These are phyloP conservation scores for Geotrichum carabidarum DNA, from an alignment of 1,139 yeast species.

Conservation along the genomic window DNA sequence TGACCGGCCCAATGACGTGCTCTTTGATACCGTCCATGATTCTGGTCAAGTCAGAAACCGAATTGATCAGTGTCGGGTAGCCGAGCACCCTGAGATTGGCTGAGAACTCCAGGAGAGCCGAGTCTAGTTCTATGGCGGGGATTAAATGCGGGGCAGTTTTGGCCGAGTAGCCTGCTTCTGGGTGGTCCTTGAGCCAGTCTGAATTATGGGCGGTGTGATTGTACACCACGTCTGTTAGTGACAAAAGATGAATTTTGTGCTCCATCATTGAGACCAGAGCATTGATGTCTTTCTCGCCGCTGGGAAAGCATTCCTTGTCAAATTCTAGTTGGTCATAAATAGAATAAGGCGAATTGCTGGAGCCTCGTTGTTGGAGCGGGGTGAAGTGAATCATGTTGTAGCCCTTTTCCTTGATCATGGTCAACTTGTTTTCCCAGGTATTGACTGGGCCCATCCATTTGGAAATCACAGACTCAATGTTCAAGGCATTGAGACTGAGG, in stretches of 20 bases:
- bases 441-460: slow-evolving; percentile 76
- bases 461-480: slow-evolving; percentile 79
- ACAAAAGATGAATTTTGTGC: slow-evolving; percentile 54
- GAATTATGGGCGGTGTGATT: slow-evolving; percentile 94
- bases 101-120: slow-evolving; percentile 60
- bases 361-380: slow-evolving; percentile 85
- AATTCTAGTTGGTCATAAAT: slow-evolving; percentile 77
- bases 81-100: slow-evolving; percentile 49
- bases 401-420: slow-evolving; percentile 61
- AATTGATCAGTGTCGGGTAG: slow-evolving; percentile 52
- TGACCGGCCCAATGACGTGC: slow-evolving; percentile 60
- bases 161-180: slow-evolving; percentile 83
- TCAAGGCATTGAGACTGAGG: slow-evolving; percentile 72
- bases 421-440: slow-evolving; percentile 64
- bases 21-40: slow-evolving; percentile 62
- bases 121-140: slow-evolving; percentile 81
- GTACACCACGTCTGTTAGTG: slow-evolving; percentile 88
- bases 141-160: slow-evolving; percentile 84
- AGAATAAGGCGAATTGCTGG: slow-evolving; percentile 86
- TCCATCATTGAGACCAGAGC: slow-evolving; percentile 48
- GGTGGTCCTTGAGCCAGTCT: slow-evolving; percentile 74
- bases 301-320: slow-evolving; percentile 60
- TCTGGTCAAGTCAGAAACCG: slow-evolving; percentile 50
- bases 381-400: slow-evolving; percentile 96
- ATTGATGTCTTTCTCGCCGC: slow-evolving; percentile 45